Conservation (phyloP, 441 rosid genomes). For the Jatropha podagrica region DNA sequence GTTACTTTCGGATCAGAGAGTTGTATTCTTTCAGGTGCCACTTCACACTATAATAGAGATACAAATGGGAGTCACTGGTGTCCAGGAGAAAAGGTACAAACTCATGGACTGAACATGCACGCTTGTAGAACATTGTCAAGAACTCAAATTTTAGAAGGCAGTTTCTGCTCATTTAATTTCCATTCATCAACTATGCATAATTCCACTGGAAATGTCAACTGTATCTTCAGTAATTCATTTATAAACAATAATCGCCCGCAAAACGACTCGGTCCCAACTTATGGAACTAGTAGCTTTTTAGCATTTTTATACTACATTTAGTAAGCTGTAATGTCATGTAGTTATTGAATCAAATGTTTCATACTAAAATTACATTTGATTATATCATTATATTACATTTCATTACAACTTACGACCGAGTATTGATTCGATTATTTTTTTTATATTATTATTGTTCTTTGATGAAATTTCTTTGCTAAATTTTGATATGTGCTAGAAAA, state of each 20-base stretch:
- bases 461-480: too few relatives aligned
- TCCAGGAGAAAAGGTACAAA: slow-evolving; percentile 95
- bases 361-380: too few relatives aligned
- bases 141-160: neutral
- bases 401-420: too few relatives aligned
- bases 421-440: too few relatives aligned
- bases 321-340: too few relatives aligned
- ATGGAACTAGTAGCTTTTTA: neutral
- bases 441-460: too few relatives aligned
- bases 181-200: neutral
- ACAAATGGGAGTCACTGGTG: slow-evolving; percentile 99
- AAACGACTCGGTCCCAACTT: neutral
- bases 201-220: neutral
- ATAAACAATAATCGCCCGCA: neutral
- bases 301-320: too few relatives aligned
- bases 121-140: neutral
- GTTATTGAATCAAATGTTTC: too few relatives aligned
- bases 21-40: slow-evolving; percentile 60
- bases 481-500: too few relatives aligned
- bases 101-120: slow-evolving; percentile 77
- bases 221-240: neutral
- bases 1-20: neutral
- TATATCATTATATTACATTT: too few relatives aligned
- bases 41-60: slow-evolving; percentile 98
- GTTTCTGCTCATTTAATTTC: neutral